Evolutionary conservation across 768 basidiomycete species (phyloP).

Genomic region (Pisolithus sp.): DNA sequence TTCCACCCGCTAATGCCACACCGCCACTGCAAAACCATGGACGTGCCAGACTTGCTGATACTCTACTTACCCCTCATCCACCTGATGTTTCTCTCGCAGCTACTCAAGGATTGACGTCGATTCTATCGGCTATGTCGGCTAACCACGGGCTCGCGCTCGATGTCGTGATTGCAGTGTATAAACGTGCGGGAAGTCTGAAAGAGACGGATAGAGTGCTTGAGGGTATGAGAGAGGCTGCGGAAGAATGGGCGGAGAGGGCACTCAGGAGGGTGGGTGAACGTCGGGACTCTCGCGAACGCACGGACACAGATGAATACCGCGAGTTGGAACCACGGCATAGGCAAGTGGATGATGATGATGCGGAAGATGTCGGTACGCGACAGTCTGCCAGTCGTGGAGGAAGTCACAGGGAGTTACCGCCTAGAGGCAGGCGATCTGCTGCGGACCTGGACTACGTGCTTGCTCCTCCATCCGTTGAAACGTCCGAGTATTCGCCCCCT

Average conservation of each 20-base stretch:
- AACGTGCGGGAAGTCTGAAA: slow-evolving; percentile 27
- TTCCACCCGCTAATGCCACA: neutral
- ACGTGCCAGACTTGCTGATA: neutral
- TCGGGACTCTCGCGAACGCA: neutral
- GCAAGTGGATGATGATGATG: neutral
- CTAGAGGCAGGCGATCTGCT: neutral
- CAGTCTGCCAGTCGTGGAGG: neutral
- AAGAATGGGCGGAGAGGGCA: slow-evolving; percentile 15
- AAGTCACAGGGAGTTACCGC: neutral
- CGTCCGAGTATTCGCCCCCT: slow-evolving; percentile 22
- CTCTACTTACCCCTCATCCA: slow-evolving; percentile 2
- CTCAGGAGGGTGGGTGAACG: neutral
- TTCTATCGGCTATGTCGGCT: slow-evolving; percentile 35
- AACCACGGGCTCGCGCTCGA: slow-evolving; percentile 40
- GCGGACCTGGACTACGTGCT: slow-evolving; percentile 8
- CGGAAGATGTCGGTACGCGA: neutral
- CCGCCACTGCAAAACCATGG: neutral
- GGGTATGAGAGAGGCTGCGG: slow-evolving; percentile 34
- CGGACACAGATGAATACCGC: slow-evolving; percentile 6
- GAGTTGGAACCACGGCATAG: neutral
- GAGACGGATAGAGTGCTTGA: slow-evolving; percentile 34
- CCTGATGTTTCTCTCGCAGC: slow-evolving; percentile 12
- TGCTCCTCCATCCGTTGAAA: slow-evolving; percentile 9
- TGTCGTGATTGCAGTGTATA: slow-evolving; percentile 36
- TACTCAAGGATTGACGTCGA: slow-evolving; percentile 24